Percentiles rank a stretch among this genome's conserved stretches.
These are phyloP conservation scores for Puccinia horiana DNA, from an alignment of 1,284 basidiomycete genomes.

Conservation along the genomic window DNA sequence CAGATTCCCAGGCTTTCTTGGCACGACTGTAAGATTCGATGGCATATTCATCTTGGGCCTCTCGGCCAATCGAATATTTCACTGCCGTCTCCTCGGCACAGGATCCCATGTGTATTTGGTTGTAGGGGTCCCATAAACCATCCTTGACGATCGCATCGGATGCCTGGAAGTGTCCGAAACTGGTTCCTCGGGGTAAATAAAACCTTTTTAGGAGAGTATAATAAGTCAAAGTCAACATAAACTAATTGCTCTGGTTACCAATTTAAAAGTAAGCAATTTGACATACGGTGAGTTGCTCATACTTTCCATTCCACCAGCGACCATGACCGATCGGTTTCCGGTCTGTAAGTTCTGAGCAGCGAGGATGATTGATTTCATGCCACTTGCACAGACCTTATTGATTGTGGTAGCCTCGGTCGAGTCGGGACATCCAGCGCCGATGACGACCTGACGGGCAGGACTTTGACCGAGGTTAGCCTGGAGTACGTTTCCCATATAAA, in stretches of 20 bases:
- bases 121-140: conserved; percentile 93
- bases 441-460: conserved; percentile 62
- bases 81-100: conserved; percentile 60
- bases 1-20: conserved; percentile 82
- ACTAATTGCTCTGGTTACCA: conserved; percentile 10
- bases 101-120: conserved; percentile 93
- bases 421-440: conserved; percentile 83
- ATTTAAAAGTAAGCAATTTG: neutral
- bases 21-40: conserved; percentile 93
- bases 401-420: conserved; percentile 95
- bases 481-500: conserved; percentile 84
- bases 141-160: conserved; percentile 87
- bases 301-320: conserved; percentile 62
- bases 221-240: conserved; percentile 20
- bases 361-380: conserved; percentile 62
- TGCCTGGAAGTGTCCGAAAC: conserved; percentile 84
- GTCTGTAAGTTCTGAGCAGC: conserved; percentile 61
- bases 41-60: conserved; percentile 67
- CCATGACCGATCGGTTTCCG: conserved; percentile 60
- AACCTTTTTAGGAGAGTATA: conserved; percentile 66
- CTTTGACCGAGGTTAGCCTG: conserved; percentile 60
- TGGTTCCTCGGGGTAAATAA: conserved; percentile 81
- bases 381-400: conserved; percentile 69
- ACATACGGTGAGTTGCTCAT: conserved; percentile 61
- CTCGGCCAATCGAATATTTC: conserved; percentile 59